Base-by-base conservation (phyloP, 176 grass and related monocot genomes). In the Poa pratensis region DNA sequence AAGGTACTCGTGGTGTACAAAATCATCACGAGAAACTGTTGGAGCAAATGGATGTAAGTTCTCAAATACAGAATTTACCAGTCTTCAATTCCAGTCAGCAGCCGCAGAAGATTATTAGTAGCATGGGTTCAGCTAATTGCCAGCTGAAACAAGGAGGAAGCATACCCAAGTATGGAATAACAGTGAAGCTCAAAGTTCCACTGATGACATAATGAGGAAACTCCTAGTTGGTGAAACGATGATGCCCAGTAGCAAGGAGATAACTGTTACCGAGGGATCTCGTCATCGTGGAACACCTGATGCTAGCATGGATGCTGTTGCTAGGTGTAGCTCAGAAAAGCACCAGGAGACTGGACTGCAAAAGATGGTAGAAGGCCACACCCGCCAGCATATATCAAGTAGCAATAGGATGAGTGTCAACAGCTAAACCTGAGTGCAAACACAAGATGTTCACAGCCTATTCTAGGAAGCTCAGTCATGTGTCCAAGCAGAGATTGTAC, bases 381-480 rank as follows among this genome's bases (percentile, higher is more conserved):
- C 32, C 30, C 37, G 22, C 11, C 37, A 63, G 69, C 66, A 62
- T 54, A 59, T 8, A 55, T 79, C 32, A 40, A 84, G 22, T 75
- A n/a, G 0, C 77, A 49, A 65, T 30, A 37, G 15, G 20, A 69
- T 51, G 61, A 35, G 27, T 10, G 49, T 80, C 48, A 43, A 26
- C 69, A 85, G 37, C 50, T 81, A 85, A 76, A 6, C 66, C 75
- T 13, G 22, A 40, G 16, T 75, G 24, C 39, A 69, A 68, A 60
- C 20, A 52, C 15, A 62, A 54, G 12, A 77, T 80, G 70, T 69
- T 63, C 67, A 14, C 66, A 73, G 54, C 18, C 43, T 32, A 55
- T 59, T 84, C 7, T 63, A 54, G 30, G 52, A 79, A 62, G 80
- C 20, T 83, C 65, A 18, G 28, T 22, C 64, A 78, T 79, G 66